Evolutionary conservation across 495 filamentous ascomycete species (phyloP), one percentile per base, ranked within the genome.

Genomic region (Cercophora sp.): DNA sequence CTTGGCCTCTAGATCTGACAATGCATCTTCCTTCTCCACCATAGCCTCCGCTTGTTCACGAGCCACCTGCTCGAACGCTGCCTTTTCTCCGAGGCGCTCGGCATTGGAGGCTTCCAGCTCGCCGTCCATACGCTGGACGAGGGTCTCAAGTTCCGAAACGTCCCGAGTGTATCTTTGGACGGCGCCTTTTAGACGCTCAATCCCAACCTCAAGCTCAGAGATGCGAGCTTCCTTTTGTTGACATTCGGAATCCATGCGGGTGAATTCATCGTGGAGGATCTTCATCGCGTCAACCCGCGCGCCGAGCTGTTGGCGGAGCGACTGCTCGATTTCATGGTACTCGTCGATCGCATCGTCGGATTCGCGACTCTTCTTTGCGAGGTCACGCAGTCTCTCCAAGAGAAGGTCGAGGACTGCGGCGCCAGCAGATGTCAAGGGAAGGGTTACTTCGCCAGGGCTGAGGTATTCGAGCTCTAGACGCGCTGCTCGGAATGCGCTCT

Each of bases 391-490:
- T 0, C 71, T 67, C 4, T 49, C 56, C 1, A 79, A 65, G 0
- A 79, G 48, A 8, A 76, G 59, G 42, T 74, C 68, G 2, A 82
- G 65, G 0, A 80, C 62, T 37, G 73, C 68, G 58, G 73, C 53
- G 63, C 81, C 55, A 50, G 70, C 75, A 40, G 48, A 75, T 27
- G 50, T 71, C 45, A 70, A 73, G 27, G 54, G 81, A 15, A 60
- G 73, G 67, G 65, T 48, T 11, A 70, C 51, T 58, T 89, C 86
- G 3, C 85, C 85, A 0, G 86, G 86, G 0, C 82, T 73, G 2
- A 84, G 67, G 57, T 81, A 79, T 55, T 89, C 86, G 5, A 89
- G 73, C 22, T 84, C 78, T 1, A 89, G 70, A 3, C 85, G 79
- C 3, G 85, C 84, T n/a, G 76, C 57, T n/a, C 85, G 80, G 64